Conservation (phyloP, 257 asterid species). For the Henckelia pumila region DNA sequence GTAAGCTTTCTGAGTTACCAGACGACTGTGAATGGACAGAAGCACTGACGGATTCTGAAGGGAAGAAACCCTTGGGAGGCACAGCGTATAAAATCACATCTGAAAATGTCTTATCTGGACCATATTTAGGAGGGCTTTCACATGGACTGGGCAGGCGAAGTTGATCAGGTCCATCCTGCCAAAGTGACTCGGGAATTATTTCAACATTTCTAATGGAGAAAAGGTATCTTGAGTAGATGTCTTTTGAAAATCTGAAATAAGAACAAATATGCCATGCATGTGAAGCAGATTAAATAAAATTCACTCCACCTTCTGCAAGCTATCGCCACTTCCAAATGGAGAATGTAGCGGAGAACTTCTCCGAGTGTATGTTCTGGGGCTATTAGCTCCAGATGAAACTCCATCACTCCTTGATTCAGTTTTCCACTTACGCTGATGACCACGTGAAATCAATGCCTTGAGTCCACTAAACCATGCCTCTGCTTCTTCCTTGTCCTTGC, state of each 20-base stretch:
- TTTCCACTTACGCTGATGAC: constrained; percentile 94
- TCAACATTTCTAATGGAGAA: constrained; percentile 24
- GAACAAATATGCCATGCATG: constrained; percentile 18
- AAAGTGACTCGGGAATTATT: constrained; percentile 29
- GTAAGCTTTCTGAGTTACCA: constrained; percentile 84
- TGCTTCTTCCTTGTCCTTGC: constrained; percentile 99
- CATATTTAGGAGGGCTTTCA: constrained; percentile 94
- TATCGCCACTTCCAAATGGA: constrained; percentile 79
- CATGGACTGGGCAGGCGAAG: constrained; percentile 82
- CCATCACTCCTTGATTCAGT: constrained; percentile 95
- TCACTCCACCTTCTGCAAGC: constrained; percentile 69
- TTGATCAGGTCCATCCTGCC: constrained; percentile 82
- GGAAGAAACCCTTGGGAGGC: constrained; percentile 88
- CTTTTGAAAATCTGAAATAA: constrained; percentile 17
- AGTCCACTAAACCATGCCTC: constrained; percentile 99
- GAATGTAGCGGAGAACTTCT: constrained; percentile 92
- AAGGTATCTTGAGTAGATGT: constrained; percentile 20
- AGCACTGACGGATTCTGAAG: constrained; percentile 82
- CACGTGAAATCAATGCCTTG: constrained; percentile 90
- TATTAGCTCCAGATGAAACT: constrained; percentile 86
- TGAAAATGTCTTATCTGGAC: constrained; percentile 69
- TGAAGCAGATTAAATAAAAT: constrained; percentile 10
- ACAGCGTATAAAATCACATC: constrained; percentile 67
- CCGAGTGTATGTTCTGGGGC: constrained; percentile 87
- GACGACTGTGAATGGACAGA: constrained; percentile 83